Evolutionary conservation across 129 eudicot genomes (phyloP), one percentile per base, ranked within the genome.

Genomic region (Solidago caesia): DNA sequence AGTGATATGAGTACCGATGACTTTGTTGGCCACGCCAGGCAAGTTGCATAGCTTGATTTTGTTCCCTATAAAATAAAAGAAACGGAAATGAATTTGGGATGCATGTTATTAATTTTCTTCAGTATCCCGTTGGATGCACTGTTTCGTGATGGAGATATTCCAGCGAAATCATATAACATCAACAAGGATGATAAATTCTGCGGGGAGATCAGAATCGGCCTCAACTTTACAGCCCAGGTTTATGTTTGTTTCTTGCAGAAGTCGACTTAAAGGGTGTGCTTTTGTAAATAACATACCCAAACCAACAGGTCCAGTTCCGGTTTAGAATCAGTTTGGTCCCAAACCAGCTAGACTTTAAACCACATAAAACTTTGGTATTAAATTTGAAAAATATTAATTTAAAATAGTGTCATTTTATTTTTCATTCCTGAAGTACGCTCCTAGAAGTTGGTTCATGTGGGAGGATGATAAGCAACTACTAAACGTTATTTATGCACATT

Each of bases 151-250:
- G 96, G 91, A 68, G 79, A 68, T 29, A 39, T 91, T 56, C 90
- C 85, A 10, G 59, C 86, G 4, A 84, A 77, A 52, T 74, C 88
- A 8, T 91, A 86, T 81, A 84, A 88, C 13, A 79, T 91, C 26
- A 87, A 81, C 68, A 91, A 88, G 79, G 86, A 91, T 51, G 87
- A 81, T 43, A 70, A 81, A 13, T 91, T 14, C 49, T 68, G 81
- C 55, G 97, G 97, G 26, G 96, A 86, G 83, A 72, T 91, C 58
- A 81, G 80, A 62, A 79, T 91, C n/a, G 85, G 90, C 78, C 92
- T 91, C 82, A 81, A 72, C 80, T 91, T 88, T 80, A 88, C 78
- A 12, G 78, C 73, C 8, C 80, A 89, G 90, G 94, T 85, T 75
- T 65, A 44, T 29, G 44, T 62, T 57, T 55, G 9, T 67, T 71